Base-by-base conservation (phyloP, 106 monocot genomes). In the Alisma plantagoaquatica region DNA sequence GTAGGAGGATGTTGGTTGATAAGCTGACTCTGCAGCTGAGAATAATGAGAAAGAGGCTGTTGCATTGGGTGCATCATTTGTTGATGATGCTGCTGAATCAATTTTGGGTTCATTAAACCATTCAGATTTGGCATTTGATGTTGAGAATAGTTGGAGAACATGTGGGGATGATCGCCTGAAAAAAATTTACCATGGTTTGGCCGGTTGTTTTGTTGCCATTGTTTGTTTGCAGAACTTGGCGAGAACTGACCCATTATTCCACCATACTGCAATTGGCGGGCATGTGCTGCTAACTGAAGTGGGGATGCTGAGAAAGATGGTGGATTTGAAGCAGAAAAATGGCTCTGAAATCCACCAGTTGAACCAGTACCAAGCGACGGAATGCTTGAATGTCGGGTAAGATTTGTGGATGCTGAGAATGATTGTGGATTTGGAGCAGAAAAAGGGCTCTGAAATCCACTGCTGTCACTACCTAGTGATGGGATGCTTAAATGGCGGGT, bases 121-220 rank as follows among this genome's bases (percentile, higher is more conserved):
- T 65, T 77, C 27, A 60, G 49, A 51, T 74, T 70, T 55, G 51
- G 56, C 11, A 78, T 38, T 4, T 79, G 82, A 52, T 72, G 71
- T 31, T 68, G 75, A 9, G 80, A 51, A 47, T 73, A 51, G 60
- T 56, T 63, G 27, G 74, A 61, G 14, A 71, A 43, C 19, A 60
- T 22, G 30, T 58, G 65, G 2, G 31, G 61, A 54, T 59, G 63
- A 33, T 73, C 77, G 5, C 56, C 72, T 3, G 54, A 21, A 23
- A 71, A 69, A 8, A 54, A 16, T 42, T 70, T 64, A 23, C 56
- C 22, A 33, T 72, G 73, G 53, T 55, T 67, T 26, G 59, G 27
- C 73, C 73, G 69, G 24, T 53, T 71, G 24, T 46, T 56, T 21
- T 49, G 33, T 24, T 27, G 51, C n/a, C n/a, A 53, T 25, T 49